Evolutionary conservation across 768 basidiomycete genomes (phyloP), one percentile per base, ranked within the genome.

Genomic region (Rhodotorula babjevae): DNA sequence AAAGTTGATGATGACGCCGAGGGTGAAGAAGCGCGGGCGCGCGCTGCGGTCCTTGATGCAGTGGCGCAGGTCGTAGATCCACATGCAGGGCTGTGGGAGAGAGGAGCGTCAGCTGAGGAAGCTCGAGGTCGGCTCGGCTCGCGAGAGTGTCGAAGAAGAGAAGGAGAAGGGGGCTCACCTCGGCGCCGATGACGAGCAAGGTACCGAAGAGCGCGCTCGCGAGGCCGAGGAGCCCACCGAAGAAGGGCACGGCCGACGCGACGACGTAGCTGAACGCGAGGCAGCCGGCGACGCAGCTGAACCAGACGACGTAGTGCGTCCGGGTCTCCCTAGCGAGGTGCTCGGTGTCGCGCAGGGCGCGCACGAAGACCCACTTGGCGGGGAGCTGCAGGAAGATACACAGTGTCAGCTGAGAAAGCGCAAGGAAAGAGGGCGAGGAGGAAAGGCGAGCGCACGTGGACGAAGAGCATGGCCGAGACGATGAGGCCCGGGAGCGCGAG

Each of bases 301-400:
- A 27, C 76, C 77, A 77, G 42, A 52, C 31, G 23, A 65, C 31
- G 69, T 67, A 78, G 64, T 78, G 77, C 6, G 52, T 55, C 4
- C 16, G 33, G 27, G 73, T 74, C 46, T 62, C 64, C 21, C 33
- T 44, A 40, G 68, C 67, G 1, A 78, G 46, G 62, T 78, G 77
- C 19, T 36, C 27, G 27, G 69, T 67, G 42, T 72, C 60, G 52
- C 76, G 73, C 19, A 77, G 74, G 31, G 65, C 18, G 4, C 74
- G 71, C 23, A 78, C 76, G 31, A 78, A 76, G 46, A 72, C 47
- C 68, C 68, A 78, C 63, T 78, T 78, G 65, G 67, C 67, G 21
- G 77, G 69, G 5, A 66, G 36, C 21, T 66, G 65, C 9, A 69
- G 29, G 9, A 36, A 36, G 36, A 36, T 4, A 9, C 36, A 36